Evolutionary conservation across 164 flowering plant genomes (phyloP), one percentile per base, ranked within the genome.

Genomic region (Vitis labrusca): DNA sequence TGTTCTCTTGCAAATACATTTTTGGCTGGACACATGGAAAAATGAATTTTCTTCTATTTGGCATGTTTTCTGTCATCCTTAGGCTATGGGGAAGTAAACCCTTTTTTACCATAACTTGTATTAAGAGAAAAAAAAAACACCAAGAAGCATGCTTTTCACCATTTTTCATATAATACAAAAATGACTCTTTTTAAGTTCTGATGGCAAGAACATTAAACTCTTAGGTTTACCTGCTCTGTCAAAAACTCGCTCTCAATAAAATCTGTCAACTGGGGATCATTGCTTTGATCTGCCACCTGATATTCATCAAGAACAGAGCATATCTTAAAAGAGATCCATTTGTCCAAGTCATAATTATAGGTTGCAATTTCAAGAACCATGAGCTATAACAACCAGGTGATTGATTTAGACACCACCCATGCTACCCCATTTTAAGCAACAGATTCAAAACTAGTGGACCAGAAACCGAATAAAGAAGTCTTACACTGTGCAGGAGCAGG

Each of bases 401-500:
- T 17, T 23, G 37, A 32, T 32, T 19, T 5, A 8, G 16, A 37
- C 7, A 14, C 14, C 3, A 5, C 49, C 48, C 37, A 64, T 15
- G 54, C 6, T n/a, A 15, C 48, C 8, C n/a, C 16, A 19, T 29
- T 57, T 44, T 11, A 10, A 6, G 59, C 49, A 47, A 56, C 3
- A 56, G 30, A 11, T 67, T 23, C 17, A 54, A 56, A 54, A 13
- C 37, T 17, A 17, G 15, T 32, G 17, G 27, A 52, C 23, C 16
- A 50, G 11, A 49, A 16, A 51, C 15, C 15, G 67, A 56, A 23
- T 49, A 30, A 54, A 52, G 55, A 65, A 30, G 56, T 10, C 63
- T 80, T 82, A 89, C 93, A 17, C 64, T 70, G 72, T 85, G 89
- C 71, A 87, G 61, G 23, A 59, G 63, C 56, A 89, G 75, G 49